Evolutionary conservation across 768 basidiomycete species (phyloP), one percentile per base, ranked within the genome.

Genomic region (Dictyophora rubrovolvata): DNA sequence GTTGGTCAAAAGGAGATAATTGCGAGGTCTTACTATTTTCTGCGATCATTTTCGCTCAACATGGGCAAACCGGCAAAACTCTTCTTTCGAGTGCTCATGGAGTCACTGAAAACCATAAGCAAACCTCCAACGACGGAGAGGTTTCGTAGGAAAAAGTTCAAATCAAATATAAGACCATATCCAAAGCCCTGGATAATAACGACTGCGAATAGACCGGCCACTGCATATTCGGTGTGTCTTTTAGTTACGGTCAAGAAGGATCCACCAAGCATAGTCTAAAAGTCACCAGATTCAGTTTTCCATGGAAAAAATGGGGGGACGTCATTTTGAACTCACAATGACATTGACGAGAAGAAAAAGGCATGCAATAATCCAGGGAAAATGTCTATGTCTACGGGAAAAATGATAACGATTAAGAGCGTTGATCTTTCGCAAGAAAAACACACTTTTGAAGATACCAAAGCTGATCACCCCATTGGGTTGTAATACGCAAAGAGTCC

Each of bases 71-170:
- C 94, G 11, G 94, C 95, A 65, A 98, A 98, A 48, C 86, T 75
- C 64, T 86, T 84, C 75, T 87, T 93, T 71, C 85, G 82, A 20
- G 84, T 87, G 59, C 89, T 79, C 81, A 98, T 87, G 1, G 92
- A 89, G 70, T 99, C 96, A 63, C 88, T 93, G 73, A 99, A 93
- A 22, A 98, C 94, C 96, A 99, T 99, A 74, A 99, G 86, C 50
- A 99, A 84, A 56, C 96, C 96, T 57, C 96, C 96, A 62, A 98
- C 93, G 69, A 99, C 96, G 62, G 87, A 89, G 59, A 99, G 80
- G 74, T 98, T 99, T 71, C 96, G 93, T 49, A 98, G 87, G 92
- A 99, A 99, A 82, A 99, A 99, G 75, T 90, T 98, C 71, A 98
- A 80, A 79, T 98, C 96, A 73, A 99, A 99, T 68, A 99, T 95